Evolutionary conservation across 345 rosid genomes (phyloP).

Genomic region (Raphanus sativus): DNA sequence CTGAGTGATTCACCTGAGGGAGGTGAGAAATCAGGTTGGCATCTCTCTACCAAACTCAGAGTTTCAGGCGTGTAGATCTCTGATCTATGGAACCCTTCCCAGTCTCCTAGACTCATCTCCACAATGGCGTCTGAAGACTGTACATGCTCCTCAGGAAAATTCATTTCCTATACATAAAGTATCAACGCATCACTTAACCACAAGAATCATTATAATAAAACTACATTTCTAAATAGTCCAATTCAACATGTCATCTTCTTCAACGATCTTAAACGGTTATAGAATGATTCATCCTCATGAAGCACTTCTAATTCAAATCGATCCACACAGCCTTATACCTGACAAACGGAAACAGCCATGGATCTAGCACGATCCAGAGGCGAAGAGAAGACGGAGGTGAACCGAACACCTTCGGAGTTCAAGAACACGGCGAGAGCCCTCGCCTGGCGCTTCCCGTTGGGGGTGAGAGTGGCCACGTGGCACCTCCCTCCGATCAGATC

Average conservation of each 20-base stretch:
- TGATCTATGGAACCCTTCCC: conserved; percentile 76
- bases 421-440: conserved; percentile 92
- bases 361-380: conserved; percentile 89
- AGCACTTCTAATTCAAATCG: not conserved
- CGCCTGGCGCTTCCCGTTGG: conserved; percentile 89
- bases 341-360: conserved; percentile 83
- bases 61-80: conserved; percentile 79
- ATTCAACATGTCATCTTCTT: not conserved
- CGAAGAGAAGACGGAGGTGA: conserved; percentile 77
- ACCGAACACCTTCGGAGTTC: conserved; percentile 76
- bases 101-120: conserved; percentile 86
- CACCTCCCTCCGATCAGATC: conserved; percentile 90
- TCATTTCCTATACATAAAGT: conserved; percentile 67
- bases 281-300: too few species aligned
- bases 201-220: not conserved
- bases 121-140: conserved; percentile 69
- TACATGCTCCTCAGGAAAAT: conserved; percentile 66
- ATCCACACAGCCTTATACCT: conserved; percentile 45
- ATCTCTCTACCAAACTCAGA: conserved; percentile 60
- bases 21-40: conserved; percentile 85
- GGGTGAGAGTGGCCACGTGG: conserved; percentile 62
- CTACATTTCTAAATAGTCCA: not conserved
- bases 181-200: not conserved
- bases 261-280: not conserved
- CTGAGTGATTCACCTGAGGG: conserved; percentile 93